These are phyloP conservation scores for Stagonosporopsis vannaccii DNA, from an alignment of 2,329 filamentous ascomycete species.

Conservation along the genomic window DNA sequence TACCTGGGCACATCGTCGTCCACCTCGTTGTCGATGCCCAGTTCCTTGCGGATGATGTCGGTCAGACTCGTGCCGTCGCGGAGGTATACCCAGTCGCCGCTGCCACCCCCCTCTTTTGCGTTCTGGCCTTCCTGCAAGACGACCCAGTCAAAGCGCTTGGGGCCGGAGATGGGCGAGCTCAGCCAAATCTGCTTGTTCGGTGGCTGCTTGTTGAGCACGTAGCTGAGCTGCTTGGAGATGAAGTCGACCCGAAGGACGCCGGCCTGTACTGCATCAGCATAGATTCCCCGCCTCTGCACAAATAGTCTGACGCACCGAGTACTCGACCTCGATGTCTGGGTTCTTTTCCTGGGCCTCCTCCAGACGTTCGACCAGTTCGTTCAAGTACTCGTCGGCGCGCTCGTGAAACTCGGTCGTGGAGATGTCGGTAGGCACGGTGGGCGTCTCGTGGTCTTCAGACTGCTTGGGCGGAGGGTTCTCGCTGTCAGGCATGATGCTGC, in stretches of 20 bases:
- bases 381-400: constrained; percentile 77
- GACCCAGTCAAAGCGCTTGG: constrained; percentile 94
- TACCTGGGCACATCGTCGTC: constrained; percentile 43
- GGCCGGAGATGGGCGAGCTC: constrained; percentile 86
- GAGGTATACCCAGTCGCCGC: constrained; percentile 85
- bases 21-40: constrained; percentile 65
- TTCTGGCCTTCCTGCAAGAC: constrained; percentile 73
- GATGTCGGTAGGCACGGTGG: constrained; percentile 68
- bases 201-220: constrained; percentile 98
- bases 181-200: constrained; percentile 98
- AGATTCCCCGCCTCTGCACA: not conserved
- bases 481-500: constrained; percentile 55
- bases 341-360: constrained; percentile 77
- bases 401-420: constrained; percentile 77
- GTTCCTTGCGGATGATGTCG: constrained; percentile 76
- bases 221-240: constrained; percentile 72
- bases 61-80: constrained; percentile 81
- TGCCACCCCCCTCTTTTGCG: constrained; percentile 78
- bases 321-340: constrained; percentile 87
- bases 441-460: constrained; percentile 43
- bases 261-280: constrained; percentile 61
- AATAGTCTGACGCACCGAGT: constrained; percentile 65
- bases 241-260: constrained; percentile 83
- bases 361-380: constrained; percentile 63
- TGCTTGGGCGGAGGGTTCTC: constrained; percentile 50